Percentiles rank a stretch among this genome's conserved stretches.
phyloP scores from a whole-genome alignment of 257 asterid species.

The Solanum pinnatisectum region DNA sequence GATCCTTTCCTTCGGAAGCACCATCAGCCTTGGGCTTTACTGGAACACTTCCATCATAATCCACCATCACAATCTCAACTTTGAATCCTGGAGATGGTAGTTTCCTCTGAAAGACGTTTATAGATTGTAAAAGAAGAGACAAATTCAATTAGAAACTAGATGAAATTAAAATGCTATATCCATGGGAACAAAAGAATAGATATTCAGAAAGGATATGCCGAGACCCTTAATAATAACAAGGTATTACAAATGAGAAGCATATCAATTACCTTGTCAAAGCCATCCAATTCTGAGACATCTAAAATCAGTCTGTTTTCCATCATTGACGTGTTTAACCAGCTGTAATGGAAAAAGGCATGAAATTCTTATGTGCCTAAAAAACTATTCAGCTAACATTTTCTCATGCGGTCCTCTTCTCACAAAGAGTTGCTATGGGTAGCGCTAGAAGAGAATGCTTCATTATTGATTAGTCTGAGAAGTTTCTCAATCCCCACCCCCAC shows the following conservation, averaged over 20 bases:
- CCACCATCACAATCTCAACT: conserved; percentile 85
- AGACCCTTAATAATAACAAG: not conserved
- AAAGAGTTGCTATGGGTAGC: not conserved
- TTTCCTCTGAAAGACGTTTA: conserved; percentile 58
- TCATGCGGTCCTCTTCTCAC: not conserved
- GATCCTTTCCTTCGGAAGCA: conserved; percentile 22
- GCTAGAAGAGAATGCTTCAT: not conserved
- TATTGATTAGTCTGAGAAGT: not conserved
- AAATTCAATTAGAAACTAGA: not conserved
- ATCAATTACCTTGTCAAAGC: conserved; percentile 56
- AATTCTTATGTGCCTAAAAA: not conserved
- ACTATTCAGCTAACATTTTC: not conserved
- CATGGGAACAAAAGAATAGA: not conserved
- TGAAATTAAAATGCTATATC: not conserved
- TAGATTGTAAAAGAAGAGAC: not conserved
- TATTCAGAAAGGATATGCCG: not conserved
- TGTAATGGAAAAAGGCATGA: conserved; percentile 16
- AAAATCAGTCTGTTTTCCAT: conserved; percentile 76
- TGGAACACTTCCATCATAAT: conserved; percentile 53
- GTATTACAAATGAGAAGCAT: conserved; percentile 1
- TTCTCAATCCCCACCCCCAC: not conserved
- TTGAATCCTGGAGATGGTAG: conserved; percentile 93
- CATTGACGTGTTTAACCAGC: conserved; percentile 94
- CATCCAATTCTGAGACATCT: conserved; percentile 56
- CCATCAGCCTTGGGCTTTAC: conserved; percentile 27